Evolutionary conservation across 768 basidiomycete genomes (phyloP), one percentile per base, ranked within the genome.

Genomic region (Fistulinella prunicolor): DNA sequence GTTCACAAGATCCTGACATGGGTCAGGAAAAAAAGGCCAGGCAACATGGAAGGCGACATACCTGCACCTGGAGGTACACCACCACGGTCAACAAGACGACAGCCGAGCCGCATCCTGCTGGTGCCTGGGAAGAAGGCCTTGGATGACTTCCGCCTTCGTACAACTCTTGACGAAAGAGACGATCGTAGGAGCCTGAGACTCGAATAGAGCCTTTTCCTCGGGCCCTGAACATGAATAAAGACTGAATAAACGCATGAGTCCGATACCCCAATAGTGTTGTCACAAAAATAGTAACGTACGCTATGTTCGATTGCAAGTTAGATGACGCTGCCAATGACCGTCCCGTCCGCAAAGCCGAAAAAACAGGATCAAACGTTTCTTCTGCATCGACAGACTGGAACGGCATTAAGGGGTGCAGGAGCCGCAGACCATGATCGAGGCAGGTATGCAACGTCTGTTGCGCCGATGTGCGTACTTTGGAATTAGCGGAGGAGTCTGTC

Each of bases 401-500:
- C 1, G 96, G 96, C 96, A 98, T 99, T 73, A 98, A 94, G 0
- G 96, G 96, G 67, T 98, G 96, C 1, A 98, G 75, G 2, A 99
- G 75, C 17, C 86, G 83, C 44, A 99, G 75, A 9, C 94, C 96
- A 51, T 85, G 71, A 59, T 99, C 96, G 34, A 99, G 78, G 65
- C 93, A 95, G 7, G 87, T 94, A 68, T 97, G 96, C 30, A 99
- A 72, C 0, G 95, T 98, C 70, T 98, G 91, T 62, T 96, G 94
- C 4, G 95, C 89, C 10, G 94, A 98, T 42, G 73, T 75, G 32
- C 85, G 82, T 9, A 78, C 81, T 12, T 75, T 75, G 1, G 73
- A 60, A 7, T 86, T 75, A 1, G 84, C 81, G 4, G 81, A 75
- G 20, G 85, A 81, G 55, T 96, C 94, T 1, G 93, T 92, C 82